Conservation (phyloP, 192 early-diverging fungal genomes). For the Hyaloraphidium curvatum region DNA sequence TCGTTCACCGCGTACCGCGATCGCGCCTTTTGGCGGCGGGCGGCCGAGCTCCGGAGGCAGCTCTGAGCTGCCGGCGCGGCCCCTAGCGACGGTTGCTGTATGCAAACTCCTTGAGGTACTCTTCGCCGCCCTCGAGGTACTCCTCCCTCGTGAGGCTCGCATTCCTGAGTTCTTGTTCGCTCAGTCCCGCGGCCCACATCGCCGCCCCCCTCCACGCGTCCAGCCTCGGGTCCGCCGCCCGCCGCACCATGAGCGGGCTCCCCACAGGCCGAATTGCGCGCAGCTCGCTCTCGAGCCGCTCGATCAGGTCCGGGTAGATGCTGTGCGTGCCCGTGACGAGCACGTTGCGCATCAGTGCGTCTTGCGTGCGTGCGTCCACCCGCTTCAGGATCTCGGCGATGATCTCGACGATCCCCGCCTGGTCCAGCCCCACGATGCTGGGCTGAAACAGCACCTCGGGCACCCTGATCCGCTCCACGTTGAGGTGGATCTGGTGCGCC, state of each 20-base stretch:
- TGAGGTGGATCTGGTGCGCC: constrained; percentile 67
- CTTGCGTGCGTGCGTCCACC: background rate
- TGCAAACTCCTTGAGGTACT: constrained; percentile 70
- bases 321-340: constrained; percentile 65
- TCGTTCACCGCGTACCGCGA: too few relatives aligned
- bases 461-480: constrained; percentile 75
- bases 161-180: constrained; percentile 8
- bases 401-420: constrained; percentile 63
- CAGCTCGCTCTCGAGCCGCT: constrained; percentile 41
- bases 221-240: constrained; percentile 45
- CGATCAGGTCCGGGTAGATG: constrained; percentile 36
- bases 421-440: constrained; percentile 62
- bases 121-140: constrained; percentile 65
- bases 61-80: too few relatives aligned
- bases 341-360: constrained; percentile 25
- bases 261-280: constrained; percentile 38
- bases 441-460: constrained; percentile 86
- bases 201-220: constrained; percentile 81
- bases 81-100: constrained; percentile 68
- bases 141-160: constrained; percentile 42
- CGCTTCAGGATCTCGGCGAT: constrained; percentile 12
- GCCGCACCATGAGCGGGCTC: constrained; percentile 29
- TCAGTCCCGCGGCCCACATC: constrained; percentile 23
- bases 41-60: too few relatives aligned
- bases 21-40: too few relatives aligned